These are phyloP conservation scores for Sporisorium scitamineum DNA, from an alignment of 1,284 basidiomycete species.

Conservation along the genomic window DNA sequence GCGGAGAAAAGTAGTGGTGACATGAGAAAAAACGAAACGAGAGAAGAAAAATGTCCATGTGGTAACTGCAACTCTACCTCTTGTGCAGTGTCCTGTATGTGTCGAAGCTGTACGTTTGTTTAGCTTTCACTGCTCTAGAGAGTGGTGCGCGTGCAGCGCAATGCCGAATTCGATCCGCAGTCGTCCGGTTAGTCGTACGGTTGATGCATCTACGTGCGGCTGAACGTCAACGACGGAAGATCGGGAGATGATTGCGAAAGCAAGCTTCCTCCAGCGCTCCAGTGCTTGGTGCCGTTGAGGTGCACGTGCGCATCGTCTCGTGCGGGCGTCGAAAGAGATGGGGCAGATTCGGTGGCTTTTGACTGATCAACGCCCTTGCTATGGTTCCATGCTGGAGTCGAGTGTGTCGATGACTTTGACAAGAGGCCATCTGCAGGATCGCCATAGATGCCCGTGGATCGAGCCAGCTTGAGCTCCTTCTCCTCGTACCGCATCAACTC, in stretches of 20 bases:
- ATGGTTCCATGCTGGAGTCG: slow-evolving; percentile 3
- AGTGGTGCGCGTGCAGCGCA: neutral
- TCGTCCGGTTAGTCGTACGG: neutral
- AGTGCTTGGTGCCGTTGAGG: neutral
- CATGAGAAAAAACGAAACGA: neutral
- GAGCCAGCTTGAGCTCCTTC: slow-evolving; percentile 39
- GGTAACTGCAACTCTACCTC: neutral
- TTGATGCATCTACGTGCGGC: neutral
- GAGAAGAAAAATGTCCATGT: slow-evolving; percentile 9
- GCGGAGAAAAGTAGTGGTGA: slow-evolving; percentile 3
- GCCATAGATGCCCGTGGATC: slow-evolving; percentile 43
- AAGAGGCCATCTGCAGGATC: neutral
- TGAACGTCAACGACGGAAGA: slow-evolving; percentile 17
- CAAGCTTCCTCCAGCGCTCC: neutral
- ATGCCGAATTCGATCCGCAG: neutral
- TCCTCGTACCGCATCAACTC: slow-evolving; percentile 97
- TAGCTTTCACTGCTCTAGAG: neutral
- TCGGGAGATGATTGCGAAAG: slow-evolving; percentile 41
- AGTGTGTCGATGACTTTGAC: slow-evolving; percentile 10
- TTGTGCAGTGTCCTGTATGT: too few species aligned
- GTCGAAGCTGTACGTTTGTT: neutral
- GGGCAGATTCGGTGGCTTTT: neutral
- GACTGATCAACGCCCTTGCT: neutral
- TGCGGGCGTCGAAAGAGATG: slow-evolving; percentile 4
- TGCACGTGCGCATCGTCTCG: slow-evolving; percentile 6